Evolutionary conservation across 768 basidiomycete genomes (phyloP).

Genomic region (Lactarius vividus): DNA sequence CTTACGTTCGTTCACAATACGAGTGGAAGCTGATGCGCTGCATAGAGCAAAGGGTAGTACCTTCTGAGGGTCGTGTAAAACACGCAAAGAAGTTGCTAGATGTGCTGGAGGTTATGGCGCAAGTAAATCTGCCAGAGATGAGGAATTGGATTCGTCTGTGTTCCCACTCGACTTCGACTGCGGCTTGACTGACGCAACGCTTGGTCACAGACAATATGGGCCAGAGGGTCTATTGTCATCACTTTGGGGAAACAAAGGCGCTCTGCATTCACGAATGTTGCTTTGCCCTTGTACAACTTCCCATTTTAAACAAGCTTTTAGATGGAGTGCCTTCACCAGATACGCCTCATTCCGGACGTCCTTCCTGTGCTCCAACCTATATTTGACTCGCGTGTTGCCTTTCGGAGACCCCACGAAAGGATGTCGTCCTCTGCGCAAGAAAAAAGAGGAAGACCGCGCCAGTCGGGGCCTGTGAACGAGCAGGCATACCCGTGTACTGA

Average conservation of each 20-base stretch:
- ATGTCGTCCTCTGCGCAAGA: conserved; percentile 29
- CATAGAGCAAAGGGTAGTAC: conserved; percentile 25
- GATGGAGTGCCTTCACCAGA: conserved; percentile 93
- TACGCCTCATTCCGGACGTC: conserved; percentile 82
- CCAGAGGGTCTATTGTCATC: conserved; percentile 66
- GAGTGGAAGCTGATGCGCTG: conserved; percentile 44
- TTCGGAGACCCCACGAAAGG: conserved; percentile 36
- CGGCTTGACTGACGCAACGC: neutral
- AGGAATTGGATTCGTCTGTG: conserved; percentile 71
- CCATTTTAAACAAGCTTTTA: conserved; percentile 33
- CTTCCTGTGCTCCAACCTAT: conserved; percentile 70
- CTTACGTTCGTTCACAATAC: conserved; percentile 47
- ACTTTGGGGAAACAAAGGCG: conserved; percentile 90
- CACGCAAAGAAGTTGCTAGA: conserved; percentile 42
- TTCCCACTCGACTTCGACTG: conserved; percentile 5
- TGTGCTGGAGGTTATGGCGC: conserved; percentile 73
- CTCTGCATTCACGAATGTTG: conserved; percentile 63
- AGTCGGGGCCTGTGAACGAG: conserved; percentile 64
- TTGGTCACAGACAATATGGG: conserved; percentile 54
- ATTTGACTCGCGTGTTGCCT: conserved; percentile 68
- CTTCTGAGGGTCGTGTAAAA: conserved; percentile 25
- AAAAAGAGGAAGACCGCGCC: conserved; percentile 35
- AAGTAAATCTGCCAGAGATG: conserved; percentile 76
- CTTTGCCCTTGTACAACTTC: too few species aligned
- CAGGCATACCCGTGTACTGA: conserved; percentile 48